Percentiles rank a stretch among this genome's conserved stretches.
Evolutionary conservation across 805 yeast genomes (phyloP).

Genomic region (Metahyphopichia silvanorum): DNA sequence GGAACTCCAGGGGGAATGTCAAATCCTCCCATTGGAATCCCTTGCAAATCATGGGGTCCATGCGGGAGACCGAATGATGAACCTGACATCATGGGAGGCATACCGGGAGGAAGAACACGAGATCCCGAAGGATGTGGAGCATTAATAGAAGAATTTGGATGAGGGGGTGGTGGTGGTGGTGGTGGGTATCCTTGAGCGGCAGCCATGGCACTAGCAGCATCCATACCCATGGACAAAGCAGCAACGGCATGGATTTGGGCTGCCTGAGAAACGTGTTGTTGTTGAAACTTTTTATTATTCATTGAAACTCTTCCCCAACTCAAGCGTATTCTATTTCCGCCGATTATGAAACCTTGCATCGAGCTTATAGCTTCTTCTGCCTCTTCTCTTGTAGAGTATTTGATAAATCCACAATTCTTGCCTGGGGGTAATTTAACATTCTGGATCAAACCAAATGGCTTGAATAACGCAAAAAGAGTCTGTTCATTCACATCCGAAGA

Average conservation of each 20-base stretch:
- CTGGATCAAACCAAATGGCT: conserved; percentile 68
- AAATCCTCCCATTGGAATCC: neutral
- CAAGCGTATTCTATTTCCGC: conserved; percentile 75
- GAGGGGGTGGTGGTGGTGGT: conserved; percentile 10
- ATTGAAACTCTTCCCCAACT: conserved; percentile 75
- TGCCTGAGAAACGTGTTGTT: conserved; percentile 29
- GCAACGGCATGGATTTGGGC: conserved; percentile 37
- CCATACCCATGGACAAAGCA: conserved; percentile 37
- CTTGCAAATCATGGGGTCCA: neutral
- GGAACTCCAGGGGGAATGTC: neutral
- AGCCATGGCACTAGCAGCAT: conserved; percentile 30
- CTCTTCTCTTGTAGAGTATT: conserved; percentile 68
- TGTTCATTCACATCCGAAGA: conserved; percentile 62
- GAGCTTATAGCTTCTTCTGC: conserved; percentile 84
- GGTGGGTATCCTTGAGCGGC: conserved; percentile 18
- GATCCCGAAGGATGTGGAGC: conserved; percentile 1
- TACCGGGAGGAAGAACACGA: conserved; percentile 1
- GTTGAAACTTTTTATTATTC: conserved; percentile 30
- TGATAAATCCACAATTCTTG: conserved; percentile 87
- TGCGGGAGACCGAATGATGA: too few species aligned
- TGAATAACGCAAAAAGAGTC: conserved; percentile 57
- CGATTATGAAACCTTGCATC: conserved; percentile 89
- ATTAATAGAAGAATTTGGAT: conserved; percentile 2
- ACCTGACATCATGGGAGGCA: conserved; percentile 6
- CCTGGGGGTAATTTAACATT: conserved; percentile 77